A percentile compares a stretch with the other conserved stretches of the same genome.
Conservation (phyloP, 352 stramenopile species). For the Achlya hypogyna region DNA sequence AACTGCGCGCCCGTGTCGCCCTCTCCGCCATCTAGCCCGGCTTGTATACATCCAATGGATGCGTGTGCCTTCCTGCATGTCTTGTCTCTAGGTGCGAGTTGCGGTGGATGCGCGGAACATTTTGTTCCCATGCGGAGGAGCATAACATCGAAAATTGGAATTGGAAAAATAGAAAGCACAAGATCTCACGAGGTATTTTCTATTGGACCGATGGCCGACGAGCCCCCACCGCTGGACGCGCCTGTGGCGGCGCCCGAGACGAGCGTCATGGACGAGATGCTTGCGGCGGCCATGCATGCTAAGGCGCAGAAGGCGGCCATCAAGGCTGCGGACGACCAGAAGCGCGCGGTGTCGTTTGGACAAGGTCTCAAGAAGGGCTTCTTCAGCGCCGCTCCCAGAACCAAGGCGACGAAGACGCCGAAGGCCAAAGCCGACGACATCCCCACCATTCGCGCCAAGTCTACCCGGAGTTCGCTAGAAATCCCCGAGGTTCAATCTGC, state of each 20-base stretch:
- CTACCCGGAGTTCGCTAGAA: conserved; percentile 33
- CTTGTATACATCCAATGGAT: too few relatives aligned
- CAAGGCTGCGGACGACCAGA: conserved; percentile 34
- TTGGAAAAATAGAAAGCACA: neutral
- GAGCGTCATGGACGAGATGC: conserved; percentile 74
- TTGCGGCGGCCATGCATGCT: conserved; percentile 39
- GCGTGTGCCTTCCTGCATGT: too few relatives aligned
- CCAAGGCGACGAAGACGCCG: conserved; percentile 14
- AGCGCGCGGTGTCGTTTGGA: conserved; percentile 42
- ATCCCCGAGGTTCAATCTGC: conserved; percentile 70
- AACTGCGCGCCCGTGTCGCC: conserved; percentile 50
- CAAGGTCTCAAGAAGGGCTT: conserved; percentile 66
- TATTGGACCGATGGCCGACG: neutral
- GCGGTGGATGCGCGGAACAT: neutral
- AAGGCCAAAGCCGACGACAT: conserved; percentile 20
- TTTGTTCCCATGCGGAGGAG: neutral
- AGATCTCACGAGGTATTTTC: neutral
- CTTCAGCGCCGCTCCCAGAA: conserved; percentile 29
- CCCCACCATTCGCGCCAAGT: too few relatives aligned
- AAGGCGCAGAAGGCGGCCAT: conserved; percentile 34
- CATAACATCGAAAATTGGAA: neutral
- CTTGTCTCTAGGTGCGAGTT: too few relatives aligned
- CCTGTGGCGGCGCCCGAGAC: conserved; percentile 10
- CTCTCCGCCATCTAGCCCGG: conserved; percentile 45
- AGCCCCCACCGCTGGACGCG: conserved; percentile 3